Base-by-base conservation (phyloP, 768 basidiomycete species). In the Macrocybe gigantea region DNA sequence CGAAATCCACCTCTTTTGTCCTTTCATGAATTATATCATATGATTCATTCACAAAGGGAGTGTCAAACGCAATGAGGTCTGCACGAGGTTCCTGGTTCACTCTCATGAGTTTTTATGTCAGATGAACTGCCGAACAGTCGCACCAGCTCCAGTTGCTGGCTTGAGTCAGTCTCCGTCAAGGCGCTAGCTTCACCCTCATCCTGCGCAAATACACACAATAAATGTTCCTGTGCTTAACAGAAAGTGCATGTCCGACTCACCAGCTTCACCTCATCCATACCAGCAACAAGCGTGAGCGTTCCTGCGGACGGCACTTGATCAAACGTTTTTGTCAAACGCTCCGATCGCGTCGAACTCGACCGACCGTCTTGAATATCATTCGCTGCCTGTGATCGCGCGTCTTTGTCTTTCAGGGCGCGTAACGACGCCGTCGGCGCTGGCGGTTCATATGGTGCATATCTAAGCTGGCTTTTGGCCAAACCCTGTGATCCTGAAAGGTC, bases 1-100 rank as follows among this genome's bases (percentile, higher is more conserved):
- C 72, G 56, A 90, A 87, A 47, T 77, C 72, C n/a, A 56, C 52
- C 33, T 38, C 48, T 11, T 47, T 38, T 42, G 50, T 22, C 35
- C 43, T 33, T 22, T 4, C 22, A 22, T 22, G 22, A 22, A 22
- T 22, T 50, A 49, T 30, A 5, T 59, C 61, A 15, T 54, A 35
- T 15, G 71, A 69, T 50, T 83, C 82, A 6, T 71, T 60, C 38
- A 79, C 66, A 64, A 83, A 83, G 2, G 87, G 84, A 1, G 83
- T 80, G 60, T 91, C 87, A 35, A 92, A 75, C 7, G 80, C 70
- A 51, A 91, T 89, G 41, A 91, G 75, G 65, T 90, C 85, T 49
- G 62, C 52, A 45, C 68, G 68, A 40, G 64, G 53, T 12, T 47
- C 57, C 72, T 67, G 47, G 38, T 30, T 54, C 33, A 12, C 32